phyloP scores from a whole-genome alignment of 192 early-diverging fungal genomes.

The Linnemannia hyalina region DNA sequence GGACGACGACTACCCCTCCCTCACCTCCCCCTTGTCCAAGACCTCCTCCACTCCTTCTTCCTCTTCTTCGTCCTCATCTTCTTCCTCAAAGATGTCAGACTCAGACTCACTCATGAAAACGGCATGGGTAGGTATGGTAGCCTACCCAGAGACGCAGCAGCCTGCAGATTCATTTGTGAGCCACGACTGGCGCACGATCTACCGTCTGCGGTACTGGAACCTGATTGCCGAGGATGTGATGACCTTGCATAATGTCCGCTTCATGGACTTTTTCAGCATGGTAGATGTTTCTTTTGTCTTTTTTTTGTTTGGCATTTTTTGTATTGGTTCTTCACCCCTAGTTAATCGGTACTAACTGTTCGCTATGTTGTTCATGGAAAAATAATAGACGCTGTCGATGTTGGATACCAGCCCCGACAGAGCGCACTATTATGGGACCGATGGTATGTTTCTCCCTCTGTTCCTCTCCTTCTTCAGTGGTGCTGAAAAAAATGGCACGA shows the following conservation, averaged over 20 bases:
- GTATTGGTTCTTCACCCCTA: not conserved
- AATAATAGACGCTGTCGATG: conserved; percentile 42
- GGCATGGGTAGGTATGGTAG: conserved; percentile 41
- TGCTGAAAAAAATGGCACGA: no score
- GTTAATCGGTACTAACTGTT: not conserved
- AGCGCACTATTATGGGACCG: conserved; percentile 40
- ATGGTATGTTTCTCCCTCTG: conserved; percentile 17
- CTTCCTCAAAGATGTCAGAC: not conserved
- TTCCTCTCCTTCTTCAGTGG: not conserved
- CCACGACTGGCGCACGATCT: conserved; percentile 47
- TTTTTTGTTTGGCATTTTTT: not conserved
- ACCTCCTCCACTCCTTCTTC: not conserved
- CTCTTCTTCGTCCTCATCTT: not conserved
- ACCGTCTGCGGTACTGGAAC: conserved; percentile 49
- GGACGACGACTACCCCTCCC: not conserved
- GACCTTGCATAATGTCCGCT: conserved; percentile 32
- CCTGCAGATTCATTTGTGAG: not conserved
- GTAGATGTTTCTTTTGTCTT: conserved; percentile 7
- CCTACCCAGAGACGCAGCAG: conserved; percentile 31
- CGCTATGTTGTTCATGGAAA: not conserved
- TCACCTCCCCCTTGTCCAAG: not conserved
- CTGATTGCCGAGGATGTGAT: conserved; percentile 51
- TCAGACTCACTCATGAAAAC: not conserved
- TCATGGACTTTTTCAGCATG: conserved; percentile 55
- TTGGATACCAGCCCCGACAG: conserved; percentile 45